phyloP scores from a whole-genome alignment of 1,284 basidiomycete genomes.

The Leccinum angustisporum region DNA sequence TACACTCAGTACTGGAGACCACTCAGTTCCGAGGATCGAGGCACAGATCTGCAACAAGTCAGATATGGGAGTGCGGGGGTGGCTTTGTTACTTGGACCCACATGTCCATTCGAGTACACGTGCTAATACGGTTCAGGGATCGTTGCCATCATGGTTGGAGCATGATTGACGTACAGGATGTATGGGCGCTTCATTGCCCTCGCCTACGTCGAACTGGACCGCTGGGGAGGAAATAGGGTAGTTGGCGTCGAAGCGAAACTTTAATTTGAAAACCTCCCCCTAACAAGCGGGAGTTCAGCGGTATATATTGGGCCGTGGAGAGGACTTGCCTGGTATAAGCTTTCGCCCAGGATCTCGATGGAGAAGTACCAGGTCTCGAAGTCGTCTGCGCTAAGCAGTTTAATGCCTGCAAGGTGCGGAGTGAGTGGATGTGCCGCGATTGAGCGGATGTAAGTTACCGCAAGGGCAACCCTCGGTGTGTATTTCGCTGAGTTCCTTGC shows the following conservation, averaged over 20 bases:
- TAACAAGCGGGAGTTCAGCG: conserved; percentile 29
- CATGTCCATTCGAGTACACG: conserved; percentile 84
- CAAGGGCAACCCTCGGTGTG: conserved; percentile 69
- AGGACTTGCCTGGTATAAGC: conserved; percentile 59
- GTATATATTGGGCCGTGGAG: neutral
- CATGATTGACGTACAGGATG: conserved; percentile 60
- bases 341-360: conserved; percentile 78
- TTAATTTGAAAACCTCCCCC: conserved; percentile 74
- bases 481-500: conserved; percentile 75
- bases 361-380: conserved; percentile 72
- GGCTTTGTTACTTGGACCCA: conserved; percentile 37
- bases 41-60: conserved; percentile 65
- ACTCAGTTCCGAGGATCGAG: conserved; percentile 81
- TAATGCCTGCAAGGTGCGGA: conserved; percentile 52
- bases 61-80: conserved; percentile 12
- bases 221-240: conserved; percentile 84
- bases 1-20: conserved; percentile 83
- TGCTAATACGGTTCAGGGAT: conserved; percentile 47
- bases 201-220: conserved; percentile 73
- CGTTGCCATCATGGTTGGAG: neutral
- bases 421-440: conserved; percentile 7
- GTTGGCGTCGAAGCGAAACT: conserved; percentile 72
- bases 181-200: conserved; percentile 60
- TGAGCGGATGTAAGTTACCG: conserved; percentile 39
- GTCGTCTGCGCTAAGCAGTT: conserved; percentile 67